Base-by-base conservation (phyloP, 208 protist species). In the Leishmania amazonensis region DNA sequence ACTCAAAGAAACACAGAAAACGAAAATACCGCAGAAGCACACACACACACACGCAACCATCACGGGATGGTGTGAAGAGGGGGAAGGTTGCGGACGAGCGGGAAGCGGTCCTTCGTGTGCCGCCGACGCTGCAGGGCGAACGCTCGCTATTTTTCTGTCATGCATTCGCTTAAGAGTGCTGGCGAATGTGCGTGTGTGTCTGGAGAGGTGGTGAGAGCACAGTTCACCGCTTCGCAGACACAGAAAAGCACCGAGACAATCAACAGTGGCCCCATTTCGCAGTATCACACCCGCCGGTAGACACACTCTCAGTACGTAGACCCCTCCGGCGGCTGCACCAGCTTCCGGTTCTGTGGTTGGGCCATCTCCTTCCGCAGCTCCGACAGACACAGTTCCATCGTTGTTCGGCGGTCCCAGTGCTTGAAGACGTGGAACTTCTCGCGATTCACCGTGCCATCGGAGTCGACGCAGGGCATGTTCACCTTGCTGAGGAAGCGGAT, bases 301-400 rank as follows among this genome's bases (percentile, higher is more conserved):
- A 53, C 8, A 31, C 3, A 19, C 68, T 3, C 72, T 58, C 89
- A 82, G 81, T 93, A 91, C 45, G 83, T 87, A 49, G 93, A 96
- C 35, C 93, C 93, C 79, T 97, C 95, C 75, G 90, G 89, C 40
- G 95, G 95, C 83, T 97, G 95, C 13, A 92, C 84, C 75, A 97
- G 90, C 84, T 96, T 96, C 76, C 91, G 91, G 85, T 96, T 97
- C 28, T 79, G 88, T 35, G 95, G 90, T 40, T 88, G 76, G 74
- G 90, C 85, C 95, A 97, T 97, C 84, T 97, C 95, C 57, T 92
- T 92, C 42, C 95, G 90, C 57, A 97, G 86, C 85, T 96, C 91
- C 51, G 91, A 88, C n/a, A 97, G 86, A 81, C 95, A 97, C 77
- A 90, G 89, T 81, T 96, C 95, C 95, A 97, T 97, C 54, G 95